phyloP scores from a whole-genome alignment of 192 early-diverging fungal genomes.

The Linnemannia zychae region DNA sequence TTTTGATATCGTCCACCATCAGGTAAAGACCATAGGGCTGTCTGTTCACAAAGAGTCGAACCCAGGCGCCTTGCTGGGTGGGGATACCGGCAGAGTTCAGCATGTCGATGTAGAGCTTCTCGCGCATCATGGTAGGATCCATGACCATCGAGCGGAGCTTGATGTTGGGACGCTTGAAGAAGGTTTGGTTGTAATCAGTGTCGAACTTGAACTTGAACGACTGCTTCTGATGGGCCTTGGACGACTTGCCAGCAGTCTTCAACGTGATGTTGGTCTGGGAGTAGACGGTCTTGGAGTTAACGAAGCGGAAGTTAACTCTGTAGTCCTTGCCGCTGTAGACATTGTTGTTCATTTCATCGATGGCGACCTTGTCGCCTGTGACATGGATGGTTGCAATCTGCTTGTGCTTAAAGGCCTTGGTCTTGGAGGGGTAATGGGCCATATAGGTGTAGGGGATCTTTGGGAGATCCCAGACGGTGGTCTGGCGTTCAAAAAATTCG shows the following conservation, averaged over 20 bases:
- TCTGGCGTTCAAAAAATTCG: constrained; percentile 57
- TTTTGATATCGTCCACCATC: constrained; percentile 54
- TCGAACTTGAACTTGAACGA: constrained; percentile 54
- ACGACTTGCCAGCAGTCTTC: constrained; percentile 51
- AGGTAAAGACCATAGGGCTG: constrained; percentile 50
- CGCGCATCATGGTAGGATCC: constrained; percentile 54
- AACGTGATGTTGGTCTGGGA: constrained; percentile 37
- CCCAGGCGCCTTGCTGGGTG: constrained; percentile 35
- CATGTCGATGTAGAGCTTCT: constrained; percentile 55
- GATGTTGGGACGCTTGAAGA: constrained; percentile 37
- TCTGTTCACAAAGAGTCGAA: constrained; percentile 53
- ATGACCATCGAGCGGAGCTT: constrained; percentile 47
- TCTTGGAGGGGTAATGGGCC: constrained; percentile 53
- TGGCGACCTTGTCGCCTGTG: constrained; percentile 27
- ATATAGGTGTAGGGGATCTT: constrained; percentile 55
- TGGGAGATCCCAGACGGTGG: constrained; percentile 50
- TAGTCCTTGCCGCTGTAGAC: constrained; percentile 15
- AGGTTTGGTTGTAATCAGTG: constrained; percentile 27
- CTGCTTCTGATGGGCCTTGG: constrained; percentile 54
- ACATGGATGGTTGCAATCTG: constrained; percentile 60
- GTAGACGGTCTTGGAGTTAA: constrained; percentile 40
- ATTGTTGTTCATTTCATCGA: constrained; percentile 27
- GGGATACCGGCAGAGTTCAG: constrained; percentile 39
- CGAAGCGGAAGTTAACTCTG: constrained; percentile 34
- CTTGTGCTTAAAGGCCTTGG: constrained; percentile 38